Conservation (phyloP, 164 flowering plant species). For the Berberis vulgaris region DNA sequence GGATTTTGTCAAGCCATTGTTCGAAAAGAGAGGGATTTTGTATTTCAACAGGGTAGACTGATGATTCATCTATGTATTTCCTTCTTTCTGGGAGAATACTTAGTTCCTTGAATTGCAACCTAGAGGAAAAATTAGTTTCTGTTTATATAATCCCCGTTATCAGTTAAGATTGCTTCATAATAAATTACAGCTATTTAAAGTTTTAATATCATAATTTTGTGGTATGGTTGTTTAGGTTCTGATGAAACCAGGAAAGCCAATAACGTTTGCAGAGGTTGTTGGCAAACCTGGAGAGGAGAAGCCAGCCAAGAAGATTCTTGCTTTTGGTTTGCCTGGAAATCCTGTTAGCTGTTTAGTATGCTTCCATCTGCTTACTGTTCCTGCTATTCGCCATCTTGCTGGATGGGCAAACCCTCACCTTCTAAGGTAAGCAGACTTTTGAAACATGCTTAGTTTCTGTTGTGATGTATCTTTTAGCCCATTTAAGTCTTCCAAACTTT, state of each 20-base stretch:
- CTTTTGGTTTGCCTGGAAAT: slow-evolving; percentile 96
- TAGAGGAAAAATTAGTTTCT: background rate
- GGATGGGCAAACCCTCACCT: slow-evolving; percentile 80
- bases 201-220: background rate
- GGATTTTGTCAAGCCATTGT: slow-evolving; percentile 82
- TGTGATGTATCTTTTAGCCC: background rate
- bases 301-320: slow-evolving; percentile 45
- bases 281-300: slow-evolving; percentile 22
- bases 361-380: slow-evolving; percentile 77
- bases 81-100: background rate
- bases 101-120: background rate
- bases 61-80: slow-evolving; percentile 2
- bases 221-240: slow-evolving; percentile 39
- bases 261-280: slow-evolving; percentile 73
- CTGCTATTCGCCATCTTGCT: slow-evolving; percentile 66
- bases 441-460: background rate
- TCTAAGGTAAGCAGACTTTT: slow-evolving; percentile 42
- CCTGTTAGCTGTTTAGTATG: slow-evolving; percentile 93
- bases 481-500: background rate
- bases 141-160: too few species aligned
- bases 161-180: background rate
- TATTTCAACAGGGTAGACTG: slow-evolving; percentile 58
- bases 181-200: background rate
- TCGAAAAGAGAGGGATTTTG: slow-evolving; percentile 58
- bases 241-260: slow-evolving; percentile 95